Conservation (phyloP, 2,329 filamentous ascomycete species). For the Teratosphaeriaceae sp. region DNA sequence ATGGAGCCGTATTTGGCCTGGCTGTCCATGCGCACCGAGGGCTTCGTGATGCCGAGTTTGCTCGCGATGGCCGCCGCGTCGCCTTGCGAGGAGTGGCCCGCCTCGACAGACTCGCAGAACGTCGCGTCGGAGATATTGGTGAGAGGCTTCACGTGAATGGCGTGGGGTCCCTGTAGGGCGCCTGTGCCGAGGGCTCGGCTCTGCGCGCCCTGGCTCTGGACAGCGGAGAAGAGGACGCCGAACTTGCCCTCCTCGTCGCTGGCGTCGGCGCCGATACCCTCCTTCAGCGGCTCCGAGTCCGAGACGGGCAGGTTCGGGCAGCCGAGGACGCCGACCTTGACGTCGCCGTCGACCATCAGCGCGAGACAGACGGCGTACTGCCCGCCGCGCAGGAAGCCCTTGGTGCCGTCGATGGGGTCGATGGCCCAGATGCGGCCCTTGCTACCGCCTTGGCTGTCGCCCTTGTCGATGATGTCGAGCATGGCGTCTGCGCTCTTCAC, state of each 20-base stretch:
- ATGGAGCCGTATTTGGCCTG: conserved; percentile 98
- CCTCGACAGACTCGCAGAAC: conserved; percentile 96
- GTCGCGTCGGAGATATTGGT: conserved; percentile 70
- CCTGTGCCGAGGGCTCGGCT: conserved; percentile 63
- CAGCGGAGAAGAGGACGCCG: conserved; percentile 83
- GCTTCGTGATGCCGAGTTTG: conserved; percentile 77
- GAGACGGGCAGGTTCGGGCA: conserved; percentile 93
- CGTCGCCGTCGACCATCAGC: conserved; percentile 85
- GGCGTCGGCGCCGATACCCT: conserved; percentile 67
- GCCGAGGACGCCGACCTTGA: conserved; percentile 88
- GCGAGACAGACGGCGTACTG: conserved; percentile 96
- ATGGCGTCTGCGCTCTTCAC: conserved; percentile 59
- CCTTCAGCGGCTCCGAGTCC: conserved; percentile 63
- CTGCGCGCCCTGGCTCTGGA: conserved; percentile 71
- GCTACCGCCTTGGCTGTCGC: conserved; percentile 62
- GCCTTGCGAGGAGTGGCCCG: conserved; percentile 81
- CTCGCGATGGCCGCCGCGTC: conserved; percentile 80
- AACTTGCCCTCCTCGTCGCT: conserved; percentile 62
- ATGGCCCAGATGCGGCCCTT: conserved; percentile 87
- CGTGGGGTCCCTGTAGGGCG: conserved; percentile 47
- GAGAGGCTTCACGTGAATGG: conserved; percentile 74
- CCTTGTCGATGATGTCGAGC: conserved; percentile 52
- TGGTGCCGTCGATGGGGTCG: conserved; percentile 96
- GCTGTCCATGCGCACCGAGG: conserved; percentile 93
- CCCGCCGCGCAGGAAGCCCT: conserved; percentile 90